Percentiles rank a stretch among this genome's conserved stretches.
phyloP scores from a whole-genome alignment of 768 basidiomycete species.

The Leucocoprinus sp. region DNA sequence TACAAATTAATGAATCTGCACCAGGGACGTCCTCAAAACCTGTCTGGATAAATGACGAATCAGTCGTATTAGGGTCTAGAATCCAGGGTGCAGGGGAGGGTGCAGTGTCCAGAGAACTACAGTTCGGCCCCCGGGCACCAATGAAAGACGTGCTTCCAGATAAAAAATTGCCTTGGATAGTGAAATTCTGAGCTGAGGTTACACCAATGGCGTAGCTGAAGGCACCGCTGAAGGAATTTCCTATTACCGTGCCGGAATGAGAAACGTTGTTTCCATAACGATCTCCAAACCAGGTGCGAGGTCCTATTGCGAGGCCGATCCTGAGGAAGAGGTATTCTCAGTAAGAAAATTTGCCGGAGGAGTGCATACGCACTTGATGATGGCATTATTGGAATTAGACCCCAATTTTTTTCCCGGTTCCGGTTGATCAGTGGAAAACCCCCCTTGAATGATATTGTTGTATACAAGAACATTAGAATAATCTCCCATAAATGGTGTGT shows the following conservation, averaged over 20 bases:
- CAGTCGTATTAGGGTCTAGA: conserved; percentile 35
- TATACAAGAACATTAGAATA: conserved; percentile 57
- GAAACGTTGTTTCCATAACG: conserved; percentile 43
- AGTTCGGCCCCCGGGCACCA: conserved; percentile 59
- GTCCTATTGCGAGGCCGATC: conserved; percentile 76
- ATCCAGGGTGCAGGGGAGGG: conserved; percentile 57
- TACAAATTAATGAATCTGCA: conserved; percentile 55
- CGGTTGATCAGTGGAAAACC: conserved; percentile 46
- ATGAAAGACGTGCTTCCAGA: conserved; percentile 70
- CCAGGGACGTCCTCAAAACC: conserved; percentile 45
- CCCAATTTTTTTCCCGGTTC: conserved; percentile 38
- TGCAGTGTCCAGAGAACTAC: conserved; percentile 37
- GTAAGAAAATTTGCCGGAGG: not conserved
- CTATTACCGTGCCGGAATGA: conserved; percentile 41
- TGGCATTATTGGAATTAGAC: conserved; percentile 45
- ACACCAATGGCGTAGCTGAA: conserved; percentile 71
- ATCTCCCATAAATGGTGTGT: conserved; percentile 57
- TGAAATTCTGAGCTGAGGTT: conserved; percentile 57
- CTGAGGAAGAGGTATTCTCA: conserved; percentile 24
- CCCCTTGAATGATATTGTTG: conserved; percentile 62
- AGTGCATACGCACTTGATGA: conserved; percentile 56
- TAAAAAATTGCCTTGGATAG: conserved; percentile 51
- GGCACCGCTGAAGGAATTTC: conserved; percentile 56
- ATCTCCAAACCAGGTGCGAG: conserved; percentile 67
- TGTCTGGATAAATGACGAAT: conserved; percentile 36